Conservation (phyloP, 83 land plant species). For the Picea engelmannii region DNA sequence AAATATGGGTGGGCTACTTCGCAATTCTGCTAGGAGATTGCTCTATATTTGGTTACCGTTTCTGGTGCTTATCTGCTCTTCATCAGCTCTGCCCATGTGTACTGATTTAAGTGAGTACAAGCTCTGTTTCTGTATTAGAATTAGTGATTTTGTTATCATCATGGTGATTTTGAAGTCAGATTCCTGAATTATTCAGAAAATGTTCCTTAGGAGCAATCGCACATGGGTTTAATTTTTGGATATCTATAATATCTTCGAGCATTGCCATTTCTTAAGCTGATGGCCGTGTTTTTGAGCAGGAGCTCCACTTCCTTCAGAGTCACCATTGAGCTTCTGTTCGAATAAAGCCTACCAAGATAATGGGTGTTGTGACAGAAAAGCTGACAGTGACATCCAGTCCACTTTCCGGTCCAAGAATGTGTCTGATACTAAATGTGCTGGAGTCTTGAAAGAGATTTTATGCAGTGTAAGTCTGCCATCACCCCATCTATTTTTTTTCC, state of each 20-base stretch:
- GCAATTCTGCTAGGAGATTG: not conserved
- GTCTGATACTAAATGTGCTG: slow-evolving; percentile 1
- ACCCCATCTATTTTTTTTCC: too few relatives aligned
- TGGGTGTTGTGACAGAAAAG: not conserved
- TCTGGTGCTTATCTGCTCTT: not conserved
- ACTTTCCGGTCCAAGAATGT: slow-evolving; percentile 3
- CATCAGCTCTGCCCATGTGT: not conserved
- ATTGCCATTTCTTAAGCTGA: too few relatives aligned
- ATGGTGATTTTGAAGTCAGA: too few relatives aligned
- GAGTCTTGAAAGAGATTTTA: not conserved
- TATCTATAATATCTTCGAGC: too few relatives aligned
- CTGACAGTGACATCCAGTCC: slow-evolving; percentile 1
- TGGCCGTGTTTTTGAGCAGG: too few relatives aligned
- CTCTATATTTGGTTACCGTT: not conserved
- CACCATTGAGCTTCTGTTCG: not conserved
- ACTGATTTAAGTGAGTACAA: not conserved
- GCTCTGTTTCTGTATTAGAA: too few relatives aligned
- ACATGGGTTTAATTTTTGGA: too few relatives aligned
- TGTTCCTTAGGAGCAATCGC: too few relatives aligned
- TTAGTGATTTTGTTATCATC: too few relatives aligned
- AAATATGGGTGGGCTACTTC: not conserved
- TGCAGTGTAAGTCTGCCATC: too few relatives aligned
- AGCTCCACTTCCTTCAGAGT: not conserved
- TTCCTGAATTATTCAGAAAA: too few relatives aligned
- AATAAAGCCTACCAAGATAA: not conserved